These are phyloP conservation scores for Neoarthrinium moseri DNA, from an alignment of 2,329 filamentous ascomycete species.

Conservation along the genomic window DNA sequence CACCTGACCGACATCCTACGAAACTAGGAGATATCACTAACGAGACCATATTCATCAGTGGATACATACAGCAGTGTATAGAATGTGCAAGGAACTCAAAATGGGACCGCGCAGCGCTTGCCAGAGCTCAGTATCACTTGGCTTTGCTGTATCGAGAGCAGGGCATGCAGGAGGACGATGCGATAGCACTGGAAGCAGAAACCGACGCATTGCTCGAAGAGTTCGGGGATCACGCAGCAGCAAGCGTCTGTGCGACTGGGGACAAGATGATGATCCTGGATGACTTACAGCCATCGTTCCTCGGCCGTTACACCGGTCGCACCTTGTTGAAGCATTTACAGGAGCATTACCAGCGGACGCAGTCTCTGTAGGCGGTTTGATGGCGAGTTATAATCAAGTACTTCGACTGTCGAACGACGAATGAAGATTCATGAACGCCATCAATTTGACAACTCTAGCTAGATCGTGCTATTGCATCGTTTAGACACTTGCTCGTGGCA, in stretches of 20 bases:
- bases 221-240: neutral
- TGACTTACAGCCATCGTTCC: slow-evolving; percentile 11
- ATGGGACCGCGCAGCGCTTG: slow-evolving; percentile 9
- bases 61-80: slow-evolving; percentile 11
- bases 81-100: slow-evolving; percentile 7
- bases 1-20: neutral
- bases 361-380: too few relatives aligned
- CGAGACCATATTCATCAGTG: slow-evolving; percentile 9
- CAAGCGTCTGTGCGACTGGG: neutral
- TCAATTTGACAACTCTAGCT: too few relatives aligned
- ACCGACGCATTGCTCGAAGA: neutral
- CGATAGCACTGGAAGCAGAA: neutral
- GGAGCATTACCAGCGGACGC: neutral
- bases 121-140: slow-evolving; percentile 4
- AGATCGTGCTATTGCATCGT: too few relatives aligned
- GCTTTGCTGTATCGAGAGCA: neutral
- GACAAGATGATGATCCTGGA: slow-evolving; percentile 9
- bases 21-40: neutral
- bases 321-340: slow-evolving; percentile 8
- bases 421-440: too few relatives aligned
- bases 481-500: too few relatives aligned
- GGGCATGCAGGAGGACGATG: neutral
- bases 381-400: too few relatives aligned
- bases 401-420: too few relatives aligned
- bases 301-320: slow-evolving; percentile 8